A percentile compares a stretch with the other conserved stretches of the same genome.
Conservation (phyloP, 2,329 filamentous ascomycete species). For the Curvularia eragrostidis region DNA sequence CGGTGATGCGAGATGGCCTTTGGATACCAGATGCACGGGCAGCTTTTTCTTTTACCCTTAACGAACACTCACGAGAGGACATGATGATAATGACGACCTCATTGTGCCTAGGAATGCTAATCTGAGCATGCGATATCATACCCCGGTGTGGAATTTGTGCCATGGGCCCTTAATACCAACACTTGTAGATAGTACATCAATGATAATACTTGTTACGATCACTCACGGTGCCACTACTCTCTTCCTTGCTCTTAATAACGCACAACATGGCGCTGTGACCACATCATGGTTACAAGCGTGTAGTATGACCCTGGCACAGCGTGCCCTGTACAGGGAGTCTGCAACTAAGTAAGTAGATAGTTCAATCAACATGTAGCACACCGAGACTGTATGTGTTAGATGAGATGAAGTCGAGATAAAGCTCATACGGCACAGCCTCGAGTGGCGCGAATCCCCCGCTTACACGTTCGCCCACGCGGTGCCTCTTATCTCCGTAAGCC, state of each 20-base stretch:
- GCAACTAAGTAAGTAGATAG: neutral
- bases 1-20: slow-evolving; percentile 24
- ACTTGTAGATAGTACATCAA: slow-evolving; percentile 36
- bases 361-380: neutral
- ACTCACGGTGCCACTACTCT: neutral
- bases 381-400: neutral
- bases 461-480: neutral
- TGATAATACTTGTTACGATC: slow-evolving; percentile 29
- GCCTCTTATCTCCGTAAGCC: neutral
- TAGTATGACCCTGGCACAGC: neutral
- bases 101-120: slow-evolving; percentile 25
- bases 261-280: neutral
- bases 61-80: slow-evolving; percentile 26
- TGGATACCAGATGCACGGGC: slow-evolving; percentile 32
- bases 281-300: neutral
- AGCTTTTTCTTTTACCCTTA: slow-evolving; percentile 23
- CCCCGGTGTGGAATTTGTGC: slow-evolving; percentile 31
- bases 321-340: neutral
- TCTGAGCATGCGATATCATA: slow-evolving; percentile 43
- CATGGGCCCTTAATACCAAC: slow-evolving; percentile 20
- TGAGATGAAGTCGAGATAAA: slow-evolving; percentile 4
- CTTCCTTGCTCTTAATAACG: neutral
- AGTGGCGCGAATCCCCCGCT: neutral
- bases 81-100: slow-evolving; percentile 34
- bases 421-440: neutral